Evolutionary conservation across 2,329 filamentous ascomycete genomes (phyloP).

Genomic region (Tolypocladium tundrense): DNA sequence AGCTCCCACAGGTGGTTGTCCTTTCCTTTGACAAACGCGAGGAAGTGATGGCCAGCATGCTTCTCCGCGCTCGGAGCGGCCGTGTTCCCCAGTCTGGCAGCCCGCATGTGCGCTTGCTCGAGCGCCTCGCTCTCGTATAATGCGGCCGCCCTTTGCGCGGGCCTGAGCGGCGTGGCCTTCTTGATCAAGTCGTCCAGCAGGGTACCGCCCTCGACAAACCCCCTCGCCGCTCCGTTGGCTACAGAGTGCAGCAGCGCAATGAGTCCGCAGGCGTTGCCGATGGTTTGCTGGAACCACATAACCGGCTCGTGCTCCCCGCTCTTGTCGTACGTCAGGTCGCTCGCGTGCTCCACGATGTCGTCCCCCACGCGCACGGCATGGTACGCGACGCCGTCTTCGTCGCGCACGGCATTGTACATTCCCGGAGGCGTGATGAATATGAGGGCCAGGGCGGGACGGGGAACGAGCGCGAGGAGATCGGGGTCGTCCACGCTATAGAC

Average conservation of each 20-base stretch:
- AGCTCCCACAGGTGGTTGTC: slow-evolving; percentile 65
- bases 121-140: slow-evolving; percentile 61
- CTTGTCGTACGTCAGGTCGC: slow-evolving; percentile 20
- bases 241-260: slow-evolving; percentile 68
- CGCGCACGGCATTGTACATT: slow-evolving; percentile 35
- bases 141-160: slow-evolving; percentile 52
- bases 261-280: slow-evolving; percentile 71
- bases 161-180: slow-evolving; percentile 51
- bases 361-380: slow-evolving; percentile 18
- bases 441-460: slow-evolving; percentile 65
- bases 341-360: slow-evolving; percentile 10
- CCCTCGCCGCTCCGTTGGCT: slow-evolving; percentile 54
- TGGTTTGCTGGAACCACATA: slow-evolving; percentile 79
- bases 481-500: slow-evolving; percentile 74
- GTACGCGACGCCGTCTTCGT: slow-evolving; percentile 13
- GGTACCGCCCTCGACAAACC: slow-evolving; percentile 42
- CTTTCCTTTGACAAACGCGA: slow-evolving; percentile 64
- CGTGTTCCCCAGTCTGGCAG: slow-evolving; percentile 59
- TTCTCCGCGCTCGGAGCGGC: slow-evolving; percentile 50
- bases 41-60: slow-evolving; percentile 63
- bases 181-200: slow-evolving; percentile 48
- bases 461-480: slow-evolving; percentile 59
- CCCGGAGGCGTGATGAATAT: slow-evolving; percentile 65
- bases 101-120: slow-evolving; percentile 62
- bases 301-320: slow-evolving; percentile 47